Evolutionary conservation across 768 basidiomycete genomes (phyloP).

Genomic region (Tylopilus intermedius): DNA sequence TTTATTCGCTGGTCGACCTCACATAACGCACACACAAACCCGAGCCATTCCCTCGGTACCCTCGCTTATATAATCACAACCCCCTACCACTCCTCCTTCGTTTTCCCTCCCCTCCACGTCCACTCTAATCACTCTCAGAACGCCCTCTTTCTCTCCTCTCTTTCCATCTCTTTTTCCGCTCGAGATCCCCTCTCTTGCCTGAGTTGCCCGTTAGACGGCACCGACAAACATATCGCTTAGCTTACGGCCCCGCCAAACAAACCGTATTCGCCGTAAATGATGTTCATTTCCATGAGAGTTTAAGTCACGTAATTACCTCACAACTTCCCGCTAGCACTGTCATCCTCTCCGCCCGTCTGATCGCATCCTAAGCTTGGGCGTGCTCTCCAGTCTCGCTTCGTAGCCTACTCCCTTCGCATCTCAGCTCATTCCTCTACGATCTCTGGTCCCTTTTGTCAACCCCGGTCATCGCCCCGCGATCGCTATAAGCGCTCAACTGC

Average conservation of each 20-base stretch:
- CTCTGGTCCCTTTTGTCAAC: background rate
- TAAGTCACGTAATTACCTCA: background rate
- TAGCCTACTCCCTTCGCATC: background rate
- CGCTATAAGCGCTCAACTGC: background rate
- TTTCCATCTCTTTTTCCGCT: background rate
- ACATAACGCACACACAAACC: constrained; percentile 1
- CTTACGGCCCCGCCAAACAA: constrained; percentile 1
- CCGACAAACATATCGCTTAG: background rate
- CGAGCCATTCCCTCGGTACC: constrained; percentile 13
- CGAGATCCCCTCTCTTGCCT: too few species aligned
- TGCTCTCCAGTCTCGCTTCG: background rate
- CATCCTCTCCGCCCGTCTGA: too few species aligned
- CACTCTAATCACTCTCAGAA: constrained; percentile 3
- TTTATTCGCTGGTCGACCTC: constrained; percentile 14
- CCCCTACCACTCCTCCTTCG: background rate
- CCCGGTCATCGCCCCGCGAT: background rate
- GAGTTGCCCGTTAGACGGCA: background rate
- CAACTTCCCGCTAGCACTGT: background rate
- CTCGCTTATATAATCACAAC: constrained; percentile 2
- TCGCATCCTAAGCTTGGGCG: too few species aligned
- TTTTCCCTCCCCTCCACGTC: background rate
- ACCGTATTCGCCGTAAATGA: constrained; percentile 4
- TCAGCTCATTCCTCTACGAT: background rate
- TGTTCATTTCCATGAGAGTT: constrained; percentile 4
- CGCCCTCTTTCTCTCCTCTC: background rate